These are phyloP conservation scores for Setomelanomma holmii DNA, from an alignment of 2,329 filamentous ascomycete genomes.

Conservation along the genomic window DNA sequence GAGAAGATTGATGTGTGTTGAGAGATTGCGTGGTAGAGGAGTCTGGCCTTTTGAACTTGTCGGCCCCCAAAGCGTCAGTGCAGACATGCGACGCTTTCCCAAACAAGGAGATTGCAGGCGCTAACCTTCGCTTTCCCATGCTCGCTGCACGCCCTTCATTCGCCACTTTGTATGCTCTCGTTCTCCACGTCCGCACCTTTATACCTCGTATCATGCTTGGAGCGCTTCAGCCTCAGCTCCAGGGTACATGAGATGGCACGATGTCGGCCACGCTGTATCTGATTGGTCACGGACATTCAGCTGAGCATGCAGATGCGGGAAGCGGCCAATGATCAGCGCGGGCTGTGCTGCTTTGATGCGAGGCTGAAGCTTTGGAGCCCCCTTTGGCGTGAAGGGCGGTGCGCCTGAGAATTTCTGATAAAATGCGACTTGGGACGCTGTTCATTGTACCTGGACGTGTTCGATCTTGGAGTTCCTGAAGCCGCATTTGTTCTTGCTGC, in stretches of 20 bases:
- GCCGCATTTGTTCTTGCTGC: background rate
- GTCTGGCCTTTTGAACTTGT: slow-evolving; percentile 1
- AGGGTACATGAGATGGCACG: background rate
- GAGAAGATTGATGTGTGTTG: too few relatives aligned
- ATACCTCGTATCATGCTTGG: slow-evolving; percentile 7
- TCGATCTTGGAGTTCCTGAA: background rate
- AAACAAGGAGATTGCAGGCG: slow-evolving; percentile 16
- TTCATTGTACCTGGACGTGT: background rate
- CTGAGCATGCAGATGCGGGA: too few relatives aligned
- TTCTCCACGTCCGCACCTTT: background rate
- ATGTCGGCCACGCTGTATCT: background rate
- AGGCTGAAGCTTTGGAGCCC: too few relatives aligned
- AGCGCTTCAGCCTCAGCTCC: slow-evolving; percentile 20
- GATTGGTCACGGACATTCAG: slow-evolving; percentile 5
- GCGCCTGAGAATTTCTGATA: slow-evolving; percentile 23
- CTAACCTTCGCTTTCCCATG: slow-evolving; percentile 36
- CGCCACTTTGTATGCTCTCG: too few relatives aligned
- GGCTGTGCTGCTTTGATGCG: too few relatives aligned
- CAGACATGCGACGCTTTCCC: background rate
- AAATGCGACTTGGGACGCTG: slow-evolving; percentile 4
- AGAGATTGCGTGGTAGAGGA: background rate
- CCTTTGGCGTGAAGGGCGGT: slow-evolving; percentile 15
- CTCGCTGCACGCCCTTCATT: slow-evolving; percentile 33
- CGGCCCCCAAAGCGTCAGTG: slow-evolving; percentile 17
- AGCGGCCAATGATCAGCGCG: too few relatives aligned